A percentile compares a stretch with the other conserved stretches of the same genome.
Conservation (phyloP, 768 basidiomycete species). For the Exsudoporus frostii region DNA sequence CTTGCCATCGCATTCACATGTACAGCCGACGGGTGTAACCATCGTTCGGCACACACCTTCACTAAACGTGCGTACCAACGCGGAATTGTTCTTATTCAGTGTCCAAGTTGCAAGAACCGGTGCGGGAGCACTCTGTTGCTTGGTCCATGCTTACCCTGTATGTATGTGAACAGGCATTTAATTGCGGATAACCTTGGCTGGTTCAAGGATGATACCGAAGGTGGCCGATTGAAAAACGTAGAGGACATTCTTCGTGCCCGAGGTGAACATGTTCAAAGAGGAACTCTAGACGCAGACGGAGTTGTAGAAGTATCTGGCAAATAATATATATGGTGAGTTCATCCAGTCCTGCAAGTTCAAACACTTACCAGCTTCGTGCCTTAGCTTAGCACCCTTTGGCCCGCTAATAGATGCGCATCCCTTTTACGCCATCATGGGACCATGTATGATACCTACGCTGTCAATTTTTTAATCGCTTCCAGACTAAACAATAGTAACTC, state of each 20-base stretch:
- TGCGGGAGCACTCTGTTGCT: constrained; percentile 33
- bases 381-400: neutral
- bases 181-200: constrained; percentile 91
- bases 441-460: constrained; percentile 11
- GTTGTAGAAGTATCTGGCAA: constrained; percentile 53
- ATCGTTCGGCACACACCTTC: constrained; percentile 87
- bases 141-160: neutral
- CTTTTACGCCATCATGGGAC: neutral
- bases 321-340: constrained; percentile 13
- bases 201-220: constrained; percentile 81
- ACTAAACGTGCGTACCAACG: constrained; percentile 78
- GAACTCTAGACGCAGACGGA: constrained; percentile 44
- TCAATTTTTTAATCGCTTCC: neutral
- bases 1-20: constrained; percentile 85
- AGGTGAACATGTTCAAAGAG: constrained; percentile 70
- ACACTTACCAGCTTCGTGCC: neutral
- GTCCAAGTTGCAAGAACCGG: constrained; percentile 88
- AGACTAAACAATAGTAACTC: neutral
- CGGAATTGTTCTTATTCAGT: constrained; percentile 89
- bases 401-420: neutral
- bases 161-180: constrained; percentile 51
- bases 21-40: constrained; percentile 67
- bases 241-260: constrained; percentile 78
- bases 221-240: constrained; percentile 70
- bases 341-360: neutral